phyloP scores from a whole-genome alignment of 2,329 filamentous ascomycete species.

The Arthroderma sp. region DNA sequence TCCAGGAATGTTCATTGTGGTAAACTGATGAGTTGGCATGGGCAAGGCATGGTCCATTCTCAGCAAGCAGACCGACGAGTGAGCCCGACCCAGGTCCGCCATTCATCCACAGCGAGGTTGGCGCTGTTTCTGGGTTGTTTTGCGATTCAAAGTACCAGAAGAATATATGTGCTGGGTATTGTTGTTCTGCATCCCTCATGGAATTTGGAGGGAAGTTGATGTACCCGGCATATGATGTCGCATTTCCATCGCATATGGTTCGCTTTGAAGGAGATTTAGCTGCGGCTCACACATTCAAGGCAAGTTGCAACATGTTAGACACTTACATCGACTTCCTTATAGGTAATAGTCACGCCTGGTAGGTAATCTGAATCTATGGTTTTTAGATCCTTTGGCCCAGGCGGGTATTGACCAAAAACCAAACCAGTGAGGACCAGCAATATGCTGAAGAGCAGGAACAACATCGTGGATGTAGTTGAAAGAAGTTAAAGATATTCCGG shows the following conservation, averaged over 20 bases:
- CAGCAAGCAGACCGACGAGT: slow-evolving; percentile 25
- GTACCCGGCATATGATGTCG: slow-evolving; percentile 1
- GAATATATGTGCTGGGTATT: slow-evolving; percentile 30
- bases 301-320: neutral
- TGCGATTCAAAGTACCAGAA: slow-evolving; percentile 35
- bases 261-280: neutral
- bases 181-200: neutral
- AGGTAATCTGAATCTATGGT: slow-evolving; percentile 1
- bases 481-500: too few species aligned
- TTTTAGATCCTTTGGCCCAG: neutral
- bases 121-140: slow-evolving; percentile 22
- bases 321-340: slow-evolving; percentile 1
- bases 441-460: too few species aligned
- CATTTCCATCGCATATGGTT: neutral
- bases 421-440: neutral
- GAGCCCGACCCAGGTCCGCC: slow-evolving; percentile 26
- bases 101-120: slow-evolving; percentile 30
- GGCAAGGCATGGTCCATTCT: slow-evolving; percentile 26
- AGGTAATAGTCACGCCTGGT: slow-evolving; percentile 1
- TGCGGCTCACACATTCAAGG: neutral
- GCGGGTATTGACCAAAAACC: neutral
- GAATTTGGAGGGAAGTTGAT: slow-evolving; percentile 3
- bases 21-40: neutral
- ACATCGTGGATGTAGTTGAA: too few species aligned
- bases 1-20: slow-evolving; percentile 35